phyloP scores from a whole-genome alignment of 139 green algal genomes.

The Cymbomonas tetramitiformis region DNA sequence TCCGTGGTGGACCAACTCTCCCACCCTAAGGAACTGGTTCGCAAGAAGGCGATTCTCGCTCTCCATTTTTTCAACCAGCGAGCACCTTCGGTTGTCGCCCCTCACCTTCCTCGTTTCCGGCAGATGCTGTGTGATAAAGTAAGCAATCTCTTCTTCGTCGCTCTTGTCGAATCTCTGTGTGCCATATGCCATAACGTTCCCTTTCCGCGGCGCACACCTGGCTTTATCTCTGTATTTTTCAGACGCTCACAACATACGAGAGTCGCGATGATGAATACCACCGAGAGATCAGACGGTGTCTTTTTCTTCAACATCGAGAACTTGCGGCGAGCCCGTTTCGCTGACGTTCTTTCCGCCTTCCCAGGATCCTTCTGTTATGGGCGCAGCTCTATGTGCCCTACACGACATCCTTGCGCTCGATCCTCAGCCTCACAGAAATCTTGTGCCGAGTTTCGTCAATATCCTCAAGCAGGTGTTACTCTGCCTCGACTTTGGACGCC shows the following conservation, averaged over 20 bases:
- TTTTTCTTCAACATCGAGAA: no score
- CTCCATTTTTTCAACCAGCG: constrained; percentile 58
- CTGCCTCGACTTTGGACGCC: background rate
- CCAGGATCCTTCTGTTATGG: constrained; percentile 91
- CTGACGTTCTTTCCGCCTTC: no score
- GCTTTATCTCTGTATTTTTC: no score
- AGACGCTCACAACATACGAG: no score
- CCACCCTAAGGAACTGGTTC: constrained; percentile 64
- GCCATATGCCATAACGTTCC: no score
- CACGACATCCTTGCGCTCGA: constrained; percentile 50
- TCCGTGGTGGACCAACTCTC: constrained; percentile 50
- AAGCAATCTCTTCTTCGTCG: no score
- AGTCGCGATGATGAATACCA: no score
- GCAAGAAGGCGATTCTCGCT: constrained; percentile 89
- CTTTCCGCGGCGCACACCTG: no score
- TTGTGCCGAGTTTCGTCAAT: constrained; percentile 75
- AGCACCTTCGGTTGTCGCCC: constrained; percentile 39
- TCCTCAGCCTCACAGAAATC: constrained; percentile 54
- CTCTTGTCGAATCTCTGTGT: no score
- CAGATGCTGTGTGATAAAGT: constrained; percentile 40
- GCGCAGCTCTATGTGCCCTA: constrained; percentile 75
- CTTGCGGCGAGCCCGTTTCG: no score
- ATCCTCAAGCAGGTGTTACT: constrained; percentile 97
- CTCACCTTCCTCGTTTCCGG: constrained; percentile 51
- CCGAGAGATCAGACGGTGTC: no score